Percentiles rank a stretch among this genome's conserved stretches.
Evolutionary conservation across 2,329 filamentous ascomycete species (phyloP).

Genomic region (Xylaria sp.): DNA sequence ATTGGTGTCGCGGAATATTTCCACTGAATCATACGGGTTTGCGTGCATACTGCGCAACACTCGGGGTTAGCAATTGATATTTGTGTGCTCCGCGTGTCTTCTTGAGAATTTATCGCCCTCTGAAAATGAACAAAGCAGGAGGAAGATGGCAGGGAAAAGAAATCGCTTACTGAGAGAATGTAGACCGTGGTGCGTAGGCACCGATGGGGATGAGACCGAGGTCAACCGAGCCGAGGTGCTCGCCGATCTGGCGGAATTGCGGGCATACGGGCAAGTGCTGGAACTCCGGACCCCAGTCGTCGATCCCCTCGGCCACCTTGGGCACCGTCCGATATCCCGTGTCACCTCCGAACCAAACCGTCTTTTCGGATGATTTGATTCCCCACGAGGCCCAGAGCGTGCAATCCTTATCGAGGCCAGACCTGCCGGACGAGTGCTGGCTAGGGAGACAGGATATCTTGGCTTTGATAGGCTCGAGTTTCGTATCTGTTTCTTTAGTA

Average conservation of each 20-base stretch:
- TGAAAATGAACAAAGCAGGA: background rate
- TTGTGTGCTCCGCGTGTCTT: background rate
- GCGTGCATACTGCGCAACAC: constrained; percentile 70
- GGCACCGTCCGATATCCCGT: constrained; percentile 89
- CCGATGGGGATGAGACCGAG: constrained; percentile 93
- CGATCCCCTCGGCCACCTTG: constrained; percentile 64
- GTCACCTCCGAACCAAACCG: constrained; percentile 90
- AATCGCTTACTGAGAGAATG: constrained; percentile 69
- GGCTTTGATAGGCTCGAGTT: constrained; percentile 69
- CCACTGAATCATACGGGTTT: constrained; percentile 86
- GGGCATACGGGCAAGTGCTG: constrained; percentile 77
- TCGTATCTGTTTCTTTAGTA: constrained; percentile 45
- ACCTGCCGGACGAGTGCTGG: constrained; percentile 82
- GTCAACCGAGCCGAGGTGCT: constrained; percentile 84
- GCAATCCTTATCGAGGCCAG: constrained; percentile 72
- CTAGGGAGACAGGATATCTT: constrained; percentile 82
- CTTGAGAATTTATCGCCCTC: background rate
- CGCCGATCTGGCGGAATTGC: constrained; percentile 85
- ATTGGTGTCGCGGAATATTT: constrained; percentile 86
- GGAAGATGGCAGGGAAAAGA: too few species aligned
- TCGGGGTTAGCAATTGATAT: constrained; percentile 6
- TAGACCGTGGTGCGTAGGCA: constrained; percentile 77
- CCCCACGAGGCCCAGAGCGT: constrained; percentile 93
- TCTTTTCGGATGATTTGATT: constrained; percentile 74
- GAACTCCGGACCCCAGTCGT: constrained; percentile 78